phyloP scores from a whole-genome alignment of 208 protist species.

The Trypanosoma cruzi region DNA sequence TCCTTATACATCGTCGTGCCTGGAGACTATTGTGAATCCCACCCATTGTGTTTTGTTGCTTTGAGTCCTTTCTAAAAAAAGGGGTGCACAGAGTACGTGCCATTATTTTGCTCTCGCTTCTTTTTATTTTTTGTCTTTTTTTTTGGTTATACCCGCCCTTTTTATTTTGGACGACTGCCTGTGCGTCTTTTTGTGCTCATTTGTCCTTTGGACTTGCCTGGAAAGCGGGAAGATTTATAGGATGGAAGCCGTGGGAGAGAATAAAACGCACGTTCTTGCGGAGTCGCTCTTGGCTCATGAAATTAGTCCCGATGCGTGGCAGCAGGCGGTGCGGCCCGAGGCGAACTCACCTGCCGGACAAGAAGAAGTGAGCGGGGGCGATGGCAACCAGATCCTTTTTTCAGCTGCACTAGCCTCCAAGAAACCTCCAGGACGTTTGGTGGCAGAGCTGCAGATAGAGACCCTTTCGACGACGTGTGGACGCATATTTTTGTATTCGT shows the following conservation, averaged over 20 bases:
- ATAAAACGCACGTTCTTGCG: background rate
- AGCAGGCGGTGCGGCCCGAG: background rate
- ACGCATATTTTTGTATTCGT: constrained; percentile 61
- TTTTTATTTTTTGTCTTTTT: background rate
- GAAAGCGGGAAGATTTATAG: background rate
- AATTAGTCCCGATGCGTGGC: background rate
- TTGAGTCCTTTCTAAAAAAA: background rate
- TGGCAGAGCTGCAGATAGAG: constrained; percentile 73
- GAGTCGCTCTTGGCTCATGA: constrained; percentile 11
- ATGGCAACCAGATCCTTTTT: background rate
- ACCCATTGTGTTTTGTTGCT: background rate
- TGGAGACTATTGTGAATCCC: background rate
- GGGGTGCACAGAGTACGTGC: background rate
- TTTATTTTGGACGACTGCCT: background rate
- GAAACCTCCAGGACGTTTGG: background rate
- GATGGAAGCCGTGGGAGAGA: background rate
- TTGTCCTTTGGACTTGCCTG: background rate
- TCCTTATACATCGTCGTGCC: background rate
- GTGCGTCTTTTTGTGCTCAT: background rate
- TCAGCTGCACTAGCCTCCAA: background rate
- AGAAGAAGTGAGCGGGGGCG: background rate
- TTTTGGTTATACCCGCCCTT: background rate
- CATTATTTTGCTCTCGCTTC: background rate
- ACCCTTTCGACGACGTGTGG: constrained; percentile 59
- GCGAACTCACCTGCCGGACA: background rate